Evolutionary conservation across 805 yeast genomes (phyloP).

Genomic region (Torulaspora maleeae): DNA sequence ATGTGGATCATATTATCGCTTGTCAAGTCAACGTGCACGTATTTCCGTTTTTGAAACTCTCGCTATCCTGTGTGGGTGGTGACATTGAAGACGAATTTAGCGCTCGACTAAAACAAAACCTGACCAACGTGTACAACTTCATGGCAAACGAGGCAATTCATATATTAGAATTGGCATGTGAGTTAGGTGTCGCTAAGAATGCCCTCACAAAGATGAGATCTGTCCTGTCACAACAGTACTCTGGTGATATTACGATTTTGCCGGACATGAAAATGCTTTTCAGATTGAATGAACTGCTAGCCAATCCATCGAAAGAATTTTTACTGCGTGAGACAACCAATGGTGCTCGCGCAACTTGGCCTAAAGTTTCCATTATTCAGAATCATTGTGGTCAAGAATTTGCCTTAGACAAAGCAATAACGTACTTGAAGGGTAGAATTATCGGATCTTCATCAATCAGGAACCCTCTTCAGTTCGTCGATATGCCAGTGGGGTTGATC

Average conservation of each 20-base stretch:
- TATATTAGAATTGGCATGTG: constrained; percentile 64
- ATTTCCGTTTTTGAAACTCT: constrained; percentile 71
- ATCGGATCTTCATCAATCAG: constrained; percentile 39
- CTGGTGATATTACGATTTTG: constrained; percentile 89
- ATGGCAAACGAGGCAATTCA: constrained; percentile 71
- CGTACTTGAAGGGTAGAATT: constrained; percentile 57
- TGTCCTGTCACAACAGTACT: constrained; percentile 76
- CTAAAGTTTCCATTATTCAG: constrained; percentile 74
- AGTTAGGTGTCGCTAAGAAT: constrained; percentile 71
- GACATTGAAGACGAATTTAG: constrained; percentile 58
- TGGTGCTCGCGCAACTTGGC: constrained; percentile 95
- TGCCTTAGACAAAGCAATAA: constrained; percentile 75
- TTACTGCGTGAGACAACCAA: constrained; percentile 57
- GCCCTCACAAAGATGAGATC: constrained; percentile 68
- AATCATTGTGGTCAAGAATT: constrained; percentile 91
- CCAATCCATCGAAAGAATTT: constrained; percentile 79
- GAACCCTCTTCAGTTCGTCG: constrained; percentile 31
- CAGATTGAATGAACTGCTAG: constrained; percentile 59
- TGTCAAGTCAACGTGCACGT: constrained; percentile 98
- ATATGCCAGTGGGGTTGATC: constrained; percentile 16
- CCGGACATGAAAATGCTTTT: constrained; percentile 60
- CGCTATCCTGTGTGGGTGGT: constrained; percentile 66
- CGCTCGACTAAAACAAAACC: constrained; percentile 48
- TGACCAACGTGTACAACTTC: constrained; percentile 54
- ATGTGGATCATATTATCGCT: constrained; percentile 94